Percentiles rank a stretch among this genome's conserved stretches.
These are phyloP conservation scores for Echites panduratus DNA, from an alignment of 257 asterid species.

Conservation along the genomic window DNA sequence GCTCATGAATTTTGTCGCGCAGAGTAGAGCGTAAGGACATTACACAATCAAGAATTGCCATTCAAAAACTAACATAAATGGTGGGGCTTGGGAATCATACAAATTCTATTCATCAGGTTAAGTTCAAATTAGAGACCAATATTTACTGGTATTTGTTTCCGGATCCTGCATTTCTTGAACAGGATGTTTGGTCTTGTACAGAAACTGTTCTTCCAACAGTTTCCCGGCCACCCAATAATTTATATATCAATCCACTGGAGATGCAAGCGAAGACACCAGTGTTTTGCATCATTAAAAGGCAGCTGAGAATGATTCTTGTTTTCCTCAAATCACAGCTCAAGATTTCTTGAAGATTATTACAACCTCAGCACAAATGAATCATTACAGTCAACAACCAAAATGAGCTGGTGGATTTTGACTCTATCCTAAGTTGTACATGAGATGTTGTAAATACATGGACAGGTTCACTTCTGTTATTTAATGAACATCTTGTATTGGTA, in stretches of 20 bases:
- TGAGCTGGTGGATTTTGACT: too few species aligned
- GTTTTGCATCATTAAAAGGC: not conserved
- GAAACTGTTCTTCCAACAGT: too few species aligned
- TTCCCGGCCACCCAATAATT: too few species aligned
- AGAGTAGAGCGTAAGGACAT: conserved; percentile 27
- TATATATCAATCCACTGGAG: not conserved
- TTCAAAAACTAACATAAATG: not conserved
- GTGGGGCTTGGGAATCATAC: not conserved
- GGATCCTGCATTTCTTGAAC: not conserved
- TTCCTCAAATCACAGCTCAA: not conserved
- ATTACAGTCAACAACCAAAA: too few species aligned
- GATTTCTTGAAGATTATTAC: not conserved
- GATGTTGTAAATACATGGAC: too few species aligned
- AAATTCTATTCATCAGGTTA: not conserved
- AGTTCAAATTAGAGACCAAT: not conserved
- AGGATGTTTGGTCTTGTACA: not conserved
- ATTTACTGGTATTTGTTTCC: not conserved
- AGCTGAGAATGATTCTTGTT: not conserved
- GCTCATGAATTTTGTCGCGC: conserved; percentile 52
- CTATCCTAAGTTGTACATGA: too few species aligned
- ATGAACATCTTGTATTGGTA: too few species aligned
- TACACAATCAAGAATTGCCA: not conserved
- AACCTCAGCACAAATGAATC: not conserved
- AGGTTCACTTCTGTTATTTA: too few species aligned
- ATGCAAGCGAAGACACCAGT: not conserved